phyloP scores from a whole-genome alignment of 768 basidiomycete genomes.

The Russula ochroleuca region DNA sequence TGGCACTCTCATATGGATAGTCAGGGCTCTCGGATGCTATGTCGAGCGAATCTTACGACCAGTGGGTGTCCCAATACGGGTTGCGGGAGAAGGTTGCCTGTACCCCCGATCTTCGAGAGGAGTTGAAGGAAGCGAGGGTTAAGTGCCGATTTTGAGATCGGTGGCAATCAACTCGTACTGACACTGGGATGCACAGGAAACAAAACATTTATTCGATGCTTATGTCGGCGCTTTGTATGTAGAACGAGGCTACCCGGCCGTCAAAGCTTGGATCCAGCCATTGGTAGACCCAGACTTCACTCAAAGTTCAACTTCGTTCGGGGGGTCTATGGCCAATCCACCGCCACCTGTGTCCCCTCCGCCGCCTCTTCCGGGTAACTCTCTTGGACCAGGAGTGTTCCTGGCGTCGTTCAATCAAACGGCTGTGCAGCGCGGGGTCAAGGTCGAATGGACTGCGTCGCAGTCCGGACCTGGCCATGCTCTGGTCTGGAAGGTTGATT shows the following conservation, averaged over 20 bases:
- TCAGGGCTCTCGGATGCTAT: neutral
- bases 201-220: constrained; percentile 18
- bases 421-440: constrained; percentile 59
- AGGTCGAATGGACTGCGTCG: constrained; percentile 54
- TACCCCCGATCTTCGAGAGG: constrained; percentile 3
- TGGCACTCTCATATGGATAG: constrained; percentile 5
- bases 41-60: constrained; percentile 10
- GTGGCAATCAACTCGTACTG: neutral
- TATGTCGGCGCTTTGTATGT: constrained; percentile 23
- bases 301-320: neutral
- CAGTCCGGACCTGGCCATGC: constrained; percentile 66
- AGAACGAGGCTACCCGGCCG: constrained; percentile 6
- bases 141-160: neutral
- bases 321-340: constrained; percentile 13
- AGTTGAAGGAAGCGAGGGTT: constrained; percentile 8
- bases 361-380: constrained; percentile 45
- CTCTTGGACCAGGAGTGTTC: constrained; percentile 63
- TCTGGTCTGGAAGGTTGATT: constrained; percentile 60
- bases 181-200: constrained; percentile 16
- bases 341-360: constrained; percentile 38
- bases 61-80: constrained; percentile 23
- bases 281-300: constrained; percentile 19
- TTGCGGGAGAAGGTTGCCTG: constrained; percentile 23
- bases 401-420: constrained; percentile 73
- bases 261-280: constrained; percentile 20